Conservation (phyloP, 2,329 filamentous ascomycete genomes). For the Chaetomium sp. region DNA sequence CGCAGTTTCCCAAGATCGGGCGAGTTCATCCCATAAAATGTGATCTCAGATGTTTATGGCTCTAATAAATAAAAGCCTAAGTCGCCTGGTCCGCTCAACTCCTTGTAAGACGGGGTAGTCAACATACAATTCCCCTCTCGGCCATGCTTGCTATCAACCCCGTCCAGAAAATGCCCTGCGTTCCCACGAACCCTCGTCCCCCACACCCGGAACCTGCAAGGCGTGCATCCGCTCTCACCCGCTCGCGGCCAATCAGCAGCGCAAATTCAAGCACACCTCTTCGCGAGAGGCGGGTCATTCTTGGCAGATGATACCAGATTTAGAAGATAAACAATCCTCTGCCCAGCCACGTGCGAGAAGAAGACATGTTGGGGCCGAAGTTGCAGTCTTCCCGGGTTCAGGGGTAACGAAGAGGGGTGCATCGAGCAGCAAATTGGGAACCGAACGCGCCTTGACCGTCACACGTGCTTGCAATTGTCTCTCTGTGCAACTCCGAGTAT, state of each 20-base stretch:
- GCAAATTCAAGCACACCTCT: constrained; percentile 3
- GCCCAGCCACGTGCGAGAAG: neutral
- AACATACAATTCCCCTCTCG: neutral
- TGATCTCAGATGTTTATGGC: neutral
- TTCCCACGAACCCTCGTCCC: neutral
- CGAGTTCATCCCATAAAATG: too few species aligned
- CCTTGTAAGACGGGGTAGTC: neutral
- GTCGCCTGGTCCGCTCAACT: neutral
- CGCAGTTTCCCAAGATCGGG: too few species aligned
- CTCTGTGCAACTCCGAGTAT: neutral
- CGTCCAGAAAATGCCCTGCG: neutral
- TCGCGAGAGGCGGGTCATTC: neutral
- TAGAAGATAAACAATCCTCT: neutral
- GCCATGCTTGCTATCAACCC: too few species aligned
- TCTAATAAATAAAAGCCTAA: neutral
- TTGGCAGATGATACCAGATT: neutral
- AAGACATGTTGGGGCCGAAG: neutral
- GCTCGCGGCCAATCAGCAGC: neutral
- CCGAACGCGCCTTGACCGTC: neutral
- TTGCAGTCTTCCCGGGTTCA: neutral
- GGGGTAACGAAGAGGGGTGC: neutral
- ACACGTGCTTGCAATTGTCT: neutral
- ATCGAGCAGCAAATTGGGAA: neutral
- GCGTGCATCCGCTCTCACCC: neutral
- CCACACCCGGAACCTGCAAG: neutral